These are phyloP conservation scores for Coprinellus micaceus DNA, from an alignment of 768 basidiomycete genomes.

Conservation along the genomic window DNA sequence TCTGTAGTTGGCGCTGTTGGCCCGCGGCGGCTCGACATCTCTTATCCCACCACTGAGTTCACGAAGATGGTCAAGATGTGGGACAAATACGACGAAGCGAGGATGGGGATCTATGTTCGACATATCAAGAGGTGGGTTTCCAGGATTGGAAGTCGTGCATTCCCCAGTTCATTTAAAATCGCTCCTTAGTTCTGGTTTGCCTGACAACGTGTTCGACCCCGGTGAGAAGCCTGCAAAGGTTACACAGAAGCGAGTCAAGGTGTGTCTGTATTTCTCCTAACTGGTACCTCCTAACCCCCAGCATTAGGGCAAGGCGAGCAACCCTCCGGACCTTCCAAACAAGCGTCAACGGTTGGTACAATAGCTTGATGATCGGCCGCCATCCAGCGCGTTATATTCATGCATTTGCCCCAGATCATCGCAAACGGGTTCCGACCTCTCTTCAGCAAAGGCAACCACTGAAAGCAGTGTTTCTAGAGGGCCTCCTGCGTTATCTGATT, in stretches of 20 bases:
- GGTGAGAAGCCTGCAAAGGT: constrained; percentile 75
- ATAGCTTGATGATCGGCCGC: constrained; percentile 21
- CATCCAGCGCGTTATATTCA: constrained; percentile 24
- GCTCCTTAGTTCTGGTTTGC: constrained; percentile 61
- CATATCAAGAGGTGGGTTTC: constrained; percentile 80
- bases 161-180: too few relatives aligned
- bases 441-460: constrained; percentile 32
- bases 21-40: constrained; percentile 87
- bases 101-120: constrained; percentile 92
- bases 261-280: constrained; percentile 22
- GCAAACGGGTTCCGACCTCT: constrained; percentile 32
- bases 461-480: constrained; percentile 33
- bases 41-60: constrained; percentile 95
- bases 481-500: constrained; percentile 26
- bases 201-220: constrained; percentile 78
- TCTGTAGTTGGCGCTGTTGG: constrained; percentile 68
- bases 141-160: too few relatives aligned
- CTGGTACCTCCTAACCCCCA: constrained; percentile 1
- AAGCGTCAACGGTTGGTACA: constrained; percentile 76
- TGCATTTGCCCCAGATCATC: constrained; percentile 41
- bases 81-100: constrained; percentile 89
- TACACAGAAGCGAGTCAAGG: constrained; percentile 74
- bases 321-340: constrained; percentile 68
- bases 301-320: constrained; percentile 58
- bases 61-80: constrained; percentile 90